Conservation (phyloP, 345 rosid genomes). For the Eucalyptus polyanthemos region DNA sequence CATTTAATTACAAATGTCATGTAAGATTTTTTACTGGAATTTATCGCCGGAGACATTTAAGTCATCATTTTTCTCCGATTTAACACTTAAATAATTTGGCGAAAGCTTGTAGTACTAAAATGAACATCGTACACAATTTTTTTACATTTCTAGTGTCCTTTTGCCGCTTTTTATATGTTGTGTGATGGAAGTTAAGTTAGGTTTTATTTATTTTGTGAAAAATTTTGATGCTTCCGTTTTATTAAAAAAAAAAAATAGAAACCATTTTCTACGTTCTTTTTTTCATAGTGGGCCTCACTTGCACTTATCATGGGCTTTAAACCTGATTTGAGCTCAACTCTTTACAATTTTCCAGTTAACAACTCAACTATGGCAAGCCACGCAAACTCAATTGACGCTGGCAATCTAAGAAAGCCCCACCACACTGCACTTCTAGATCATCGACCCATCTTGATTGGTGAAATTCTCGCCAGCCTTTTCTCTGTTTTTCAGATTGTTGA, state of each 20-base stretch:
- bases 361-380: neutral
- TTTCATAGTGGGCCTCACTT: neutral
- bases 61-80: too few relatives aligned
- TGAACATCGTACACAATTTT: accelerated
- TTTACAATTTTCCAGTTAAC: neutral
- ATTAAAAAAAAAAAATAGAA: too few relatives aligned
- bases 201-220: too few relatives aligned
- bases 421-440: neutral
- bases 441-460: neutral
- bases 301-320: neutral
- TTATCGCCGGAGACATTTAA: too few relatives aligned
- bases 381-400: neutral
- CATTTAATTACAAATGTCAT: neutral
- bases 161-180: neutral
- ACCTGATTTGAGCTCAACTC: neutral
- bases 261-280: neutral
- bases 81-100: too few relatives aligned
- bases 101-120: too few relatives aligned
- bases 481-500: neutral
- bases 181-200: neutral
- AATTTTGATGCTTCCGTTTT: too few relatives aligned
- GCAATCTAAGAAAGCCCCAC: neutral
- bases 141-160: neutral
- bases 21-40: accelerated
- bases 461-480: neutral